Evolutionary conservation across 176 grass and related monocot species (phyloP).

Genomic region (Lolium multiflorum): DNA sequence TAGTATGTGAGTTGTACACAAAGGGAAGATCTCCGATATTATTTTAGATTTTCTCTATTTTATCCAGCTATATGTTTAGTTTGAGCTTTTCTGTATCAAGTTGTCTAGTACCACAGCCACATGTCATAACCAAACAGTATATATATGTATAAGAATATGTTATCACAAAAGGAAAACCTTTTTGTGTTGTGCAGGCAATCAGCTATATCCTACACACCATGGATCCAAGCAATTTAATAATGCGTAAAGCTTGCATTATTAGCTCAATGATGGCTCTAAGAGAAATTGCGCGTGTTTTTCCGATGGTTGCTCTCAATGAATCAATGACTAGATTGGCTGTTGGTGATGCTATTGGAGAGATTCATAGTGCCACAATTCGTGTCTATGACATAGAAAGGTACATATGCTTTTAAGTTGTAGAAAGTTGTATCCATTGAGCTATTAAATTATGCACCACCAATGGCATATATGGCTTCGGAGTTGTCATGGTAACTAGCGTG

Average conservation of each 20-base stretch:
- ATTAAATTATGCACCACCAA: slow-evolving; percentile 4
- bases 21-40: neutral
- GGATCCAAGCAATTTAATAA: slow-evolving; percentile 98
- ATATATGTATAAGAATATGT: slow-evolving; percentile 2
- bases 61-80: slow-evolving; percentile 13
- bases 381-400: slow-evolving; percentile 99
- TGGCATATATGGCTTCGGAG: slow-evolving; percentile 15
- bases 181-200: slow-evolving; percentile 61
- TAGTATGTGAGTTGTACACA: neutral
- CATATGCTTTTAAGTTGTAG: slow-evolving; percentile 5
- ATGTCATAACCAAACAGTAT: neutral
- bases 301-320: slow-evolving; percentile 93
- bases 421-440: slow-evolving; percentile 24
- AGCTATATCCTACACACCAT: slow-evolving; percentile 87
- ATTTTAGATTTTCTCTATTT: neutral
- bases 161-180: slow-evolving; percentile 6
- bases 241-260: slow-evolving; percentile 89
- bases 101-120: neutral
- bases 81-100: slow-evolving; percentile 1
- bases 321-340: slow-evolving; percentile 76
- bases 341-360: slow-evolving; percentile 97
- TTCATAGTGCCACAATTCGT: slow-evolving; percentile 72
- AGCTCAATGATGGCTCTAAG: slow-evolving; percentile 91
- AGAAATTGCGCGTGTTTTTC: slow-evolving; percentile 96
- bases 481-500: slow-evolving; percentile 4